Evolutionary conservation across 257 asterid species (phyloP).

Genomic region (Ilex aquifolium): DNA sequence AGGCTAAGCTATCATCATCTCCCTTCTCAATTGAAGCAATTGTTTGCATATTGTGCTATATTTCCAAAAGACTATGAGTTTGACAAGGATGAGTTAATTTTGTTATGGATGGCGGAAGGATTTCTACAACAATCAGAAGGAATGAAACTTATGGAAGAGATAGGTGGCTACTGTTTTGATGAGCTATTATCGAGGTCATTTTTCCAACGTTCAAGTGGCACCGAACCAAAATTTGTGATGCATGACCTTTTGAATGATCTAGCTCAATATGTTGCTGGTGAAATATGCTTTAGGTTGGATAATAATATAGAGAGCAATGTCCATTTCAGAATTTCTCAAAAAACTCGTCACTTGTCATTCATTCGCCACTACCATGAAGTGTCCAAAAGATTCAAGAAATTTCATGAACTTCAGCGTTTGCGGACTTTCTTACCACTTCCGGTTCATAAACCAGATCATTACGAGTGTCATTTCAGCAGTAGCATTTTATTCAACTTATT

Average conservation of each 20-base stretch:
- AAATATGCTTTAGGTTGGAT: no score
- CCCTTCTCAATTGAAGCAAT: slow-evolving; percentile 55
- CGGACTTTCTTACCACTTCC: neutral
- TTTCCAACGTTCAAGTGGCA: slow-evolving; percentile 24
- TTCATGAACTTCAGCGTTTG: neutral
- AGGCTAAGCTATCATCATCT: slow-evolving; percentile 57
- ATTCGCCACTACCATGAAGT: neutral
- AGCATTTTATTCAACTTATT: no score
- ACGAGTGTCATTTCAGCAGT: neutral
- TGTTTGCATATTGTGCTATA: slow-evolving; percentile 57
- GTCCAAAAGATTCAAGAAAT: no score
- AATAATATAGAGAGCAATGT: no score
- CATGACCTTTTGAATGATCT: no score
- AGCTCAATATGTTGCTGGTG: no score
- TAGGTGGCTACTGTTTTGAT: slow-evolving; percentile 42
- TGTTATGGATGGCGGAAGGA: no score
- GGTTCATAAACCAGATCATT: no score
- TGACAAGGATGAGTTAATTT: slow-evolving; percentile 54
- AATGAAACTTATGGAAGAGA: slow-evolving; percentile 31
- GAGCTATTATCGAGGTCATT: slow-evolving; percentile 48
- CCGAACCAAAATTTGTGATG: no score
- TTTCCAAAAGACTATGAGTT: slow-evolving; percentile 65
- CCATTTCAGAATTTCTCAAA: no score
- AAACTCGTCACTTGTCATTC: neutral
- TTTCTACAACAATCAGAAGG: slow-evolving; percentile 27